A percentile compares a stretch with the other conserved stretches of the same genome.
Evolutionary conservation across 257 asterid genomes (phyloP).

Genomic region (Dorcoceras hygrometricum): DNA sequence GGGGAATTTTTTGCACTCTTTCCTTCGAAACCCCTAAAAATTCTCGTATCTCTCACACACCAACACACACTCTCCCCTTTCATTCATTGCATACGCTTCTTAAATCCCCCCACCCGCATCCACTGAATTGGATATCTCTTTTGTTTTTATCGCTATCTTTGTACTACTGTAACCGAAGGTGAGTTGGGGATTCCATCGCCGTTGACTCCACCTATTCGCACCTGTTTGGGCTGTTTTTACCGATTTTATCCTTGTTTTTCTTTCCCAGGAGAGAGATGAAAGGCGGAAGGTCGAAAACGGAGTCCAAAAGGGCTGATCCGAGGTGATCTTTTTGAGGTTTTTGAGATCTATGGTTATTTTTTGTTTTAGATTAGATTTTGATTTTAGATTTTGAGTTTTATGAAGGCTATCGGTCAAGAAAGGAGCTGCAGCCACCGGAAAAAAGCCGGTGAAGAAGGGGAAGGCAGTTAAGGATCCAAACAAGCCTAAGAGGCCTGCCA

Average conservation of each 20-base stretch:
- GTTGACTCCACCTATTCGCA: slow-evolving; percentile 31
- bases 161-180: slow-evolving; percentile 14
- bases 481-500: slow-evolving; percentile 93
- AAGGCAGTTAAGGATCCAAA: slow-evolving; percentile 84
- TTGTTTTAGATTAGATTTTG: background rate
- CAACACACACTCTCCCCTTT: slow-evolving; percentile 24
- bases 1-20: slow-evolving; percentile 23
- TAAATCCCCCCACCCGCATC: slow-evolving; percentile 23
- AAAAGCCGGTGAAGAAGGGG: slow-evolving; percentile 50
- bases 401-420: slow-evolving; percentile 57
- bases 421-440: slow-evolving; percentile 39
- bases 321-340: slow-evolving; percentile 40
- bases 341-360: slow-evolving; percentile 35
- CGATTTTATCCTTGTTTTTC: slow-evolving; percentile 22
- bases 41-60: background rate
- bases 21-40: slow-evolving; percentile 43
- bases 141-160: background rate
- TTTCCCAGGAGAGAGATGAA: slow-evolving; percentile 48
- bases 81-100: slow-evolving; percentile 18
- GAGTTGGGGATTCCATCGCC: slow-evolving; percentile 27
- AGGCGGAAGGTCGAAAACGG: slow-evolving; percentile 65
- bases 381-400: background rate
- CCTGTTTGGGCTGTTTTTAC: slow-evolving; percentile 39
- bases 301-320: slow-evolving; percentile 49
- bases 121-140: slow-evolving; percentile 32